Evolutionary conservation across 73 alveolate species (phyloP), one percentile per base, ranked within the genome.

Genomic region (Effrenium voratum): DNA sequence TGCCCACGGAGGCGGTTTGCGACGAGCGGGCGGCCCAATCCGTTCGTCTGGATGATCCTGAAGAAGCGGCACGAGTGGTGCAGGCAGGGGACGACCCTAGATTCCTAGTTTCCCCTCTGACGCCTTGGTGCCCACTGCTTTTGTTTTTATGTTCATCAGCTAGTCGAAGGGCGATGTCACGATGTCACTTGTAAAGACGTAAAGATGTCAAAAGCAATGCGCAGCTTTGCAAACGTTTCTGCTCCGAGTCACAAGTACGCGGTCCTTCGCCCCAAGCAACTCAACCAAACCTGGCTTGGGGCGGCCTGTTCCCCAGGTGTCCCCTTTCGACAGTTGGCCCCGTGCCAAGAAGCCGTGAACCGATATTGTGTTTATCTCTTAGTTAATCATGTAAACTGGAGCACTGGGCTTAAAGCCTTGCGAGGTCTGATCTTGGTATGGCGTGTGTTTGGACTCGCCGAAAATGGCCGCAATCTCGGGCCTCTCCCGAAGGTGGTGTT

Each of bases 1-100:
- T 70, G 82, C 49, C 82, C 47, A n/a, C 36, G 45, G 82, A 45
- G 68, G 30, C 82, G 82, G 82, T 49, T 28, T 72, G 82, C 34
- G 82, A 72, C 38, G 82, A 16, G 5, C 24, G 82, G 34, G 24
- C 82, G 24, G 82, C 82, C 16, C 82, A 72, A 36, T 45, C 32
- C 32, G 82, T 72, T 32, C 13, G 32, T 49, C 47, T 72, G 28
- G 30, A 32, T 4, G 16, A 32, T 32, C 34, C 75, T 5, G 75
- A 5, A 60, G 5, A 22, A 60, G 75, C 75, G 34, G 75, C 75
- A 60, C 5, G 5, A 24, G 75, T 38, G 38, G 34, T 60, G 16
- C 40, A 60, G 75, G 75, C 75, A 12, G 75, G 75, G 66, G 22
- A 52, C 10, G 68, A 10, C 68, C 10, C 22, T 22, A 52, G 22